phyloP scores from a whole-genome alignment of 805 yeast species.

The Saccharomyces eubayanus region DNA sequence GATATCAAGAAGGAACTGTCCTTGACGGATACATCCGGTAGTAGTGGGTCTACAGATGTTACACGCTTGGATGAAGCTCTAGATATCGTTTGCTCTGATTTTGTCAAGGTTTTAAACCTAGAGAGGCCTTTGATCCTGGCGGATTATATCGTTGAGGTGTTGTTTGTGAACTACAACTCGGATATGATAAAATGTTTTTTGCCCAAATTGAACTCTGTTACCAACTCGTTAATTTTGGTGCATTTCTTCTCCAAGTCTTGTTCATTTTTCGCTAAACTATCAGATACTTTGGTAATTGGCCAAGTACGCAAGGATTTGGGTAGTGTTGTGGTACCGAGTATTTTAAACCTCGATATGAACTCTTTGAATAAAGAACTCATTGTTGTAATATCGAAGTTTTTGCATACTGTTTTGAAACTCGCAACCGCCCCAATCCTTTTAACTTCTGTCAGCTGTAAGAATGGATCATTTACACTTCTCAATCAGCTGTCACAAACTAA shows the following conservation, averaged over 20 bases:
- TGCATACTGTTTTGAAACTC: constrained; percentile 17
- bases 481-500: constrained; percentile 18
- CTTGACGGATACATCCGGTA: background rate
- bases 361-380: constrained; percentile 13
- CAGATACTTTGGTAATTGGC: constrained; percentile 25
- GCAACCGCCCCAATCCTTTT: constrained; percentile 9
- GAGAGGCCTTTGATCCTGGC: constrained; percentile 15
- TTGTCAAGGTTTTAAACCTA: constrained; percentile 16
- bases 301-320: constrained; percentile 23
- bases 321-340: constrained; percentile 18
- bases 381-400: constrained; percentile 22
- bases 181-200: constrained; percentile 19
- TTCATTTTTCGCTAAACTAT: constrained; percentile 18
- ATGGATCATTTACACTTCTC: constrained; percentile 11
- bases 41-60: constrained; percentile 5
- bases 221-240: constrained; percentile 10
- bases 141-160: constrained; percentile 24
- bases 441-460: constrained; percentile 11
- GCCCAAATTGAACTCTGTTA: constrained; percentile 17
- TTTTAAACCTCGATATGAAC: constrained; percentile 11
- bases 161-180: constrained; percentile 26
- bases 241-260: constrained; percentile 26
- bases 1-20: constrained; percentile 4
- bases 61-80: background rate
- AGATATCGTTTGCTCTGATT: constrained; percentile 9